These are phyloP conservation scores for Botryotinia globosa DNA, from an alignment of 2,329 filamentous ascomycete species.

Conservation along the genomic window DNA sequence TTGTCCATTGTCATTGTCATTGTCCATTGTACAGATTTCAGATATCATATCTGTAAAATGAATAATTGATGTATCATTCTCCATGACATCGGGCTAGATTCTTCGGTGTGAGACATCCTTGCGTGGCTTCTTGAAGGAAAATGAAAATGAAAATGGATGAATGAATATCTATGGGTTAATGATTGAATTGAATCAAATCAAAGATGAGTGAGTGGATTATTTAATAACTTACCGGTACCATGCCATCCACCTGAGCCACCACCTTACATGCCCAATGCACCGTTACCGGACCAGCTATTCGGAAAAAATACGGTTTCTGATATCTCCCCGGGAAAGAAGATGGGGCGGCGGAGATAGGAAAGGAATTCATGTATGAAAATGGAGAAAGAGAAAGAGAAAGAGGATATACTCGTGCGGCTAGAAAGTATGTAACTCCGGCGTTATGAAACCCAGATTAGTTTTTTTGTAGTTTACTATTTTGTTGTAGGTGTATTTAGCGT, in stretches of 20 bases:
- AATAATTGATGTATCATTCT: neutral
- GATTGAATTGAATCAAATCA: neutral
- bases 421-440: no score
- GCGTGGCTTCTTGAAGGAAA: neutral
- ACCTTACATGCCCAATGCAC: neutral
- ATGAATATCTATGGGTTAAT: neutral
- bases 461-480: no score
- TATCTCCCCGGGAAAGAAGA: neutral
- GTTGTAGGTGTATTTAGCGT: no score
- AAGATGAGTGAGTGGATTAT: neutral
- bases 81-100: neutral
- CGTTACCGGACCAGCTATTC: neutral
- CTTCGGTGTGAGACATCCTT: constrained; percentile 2
- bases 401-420: no score
- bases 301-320: neutral
- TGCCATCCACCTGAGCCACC: no score
- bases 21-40: neutral
- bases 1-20: no score
- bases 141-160: neutral
- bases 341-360: neutral
- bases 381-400: neutral
- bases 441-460: no score
- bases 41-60: neutral
- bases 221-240: neutral
- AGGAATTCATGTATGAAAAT: neutral